These are phyloP conservation scores for Ceratopteris richardii DNA, from an alignment of 75 land plant genomes.

Conservation along the genomic window DNA sequence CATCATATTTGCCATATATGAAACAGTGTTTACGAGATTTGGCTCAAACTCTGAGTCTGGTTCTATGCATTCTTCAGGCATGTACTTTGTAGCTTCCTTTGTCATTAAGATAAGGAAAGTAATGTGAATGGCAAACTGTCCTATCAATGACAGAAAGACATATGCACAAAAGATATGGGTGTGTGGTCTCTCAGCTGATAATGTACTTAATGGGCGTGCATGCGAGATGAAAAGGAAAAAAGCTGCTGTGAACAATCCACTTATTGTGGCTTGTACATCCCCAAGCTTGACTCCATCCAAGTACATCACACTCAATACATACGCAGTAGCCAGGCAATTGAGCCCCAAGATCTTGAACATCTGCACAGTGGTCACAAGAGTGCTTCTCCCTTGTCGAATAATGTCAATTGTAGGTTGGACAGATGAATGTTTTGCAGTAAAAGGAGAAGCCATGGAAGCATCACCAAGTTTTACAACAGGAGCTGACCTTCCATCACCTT, in stretches of 20 bases:
- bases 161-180: slow-evolving; percentile 93
- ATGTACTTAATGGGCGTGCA: slow-evolving; percentile 82
- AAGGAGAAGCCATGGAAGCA: slow-evolving; percentile 99
- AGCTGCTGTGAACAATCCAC: slow-evolving; percentile 91
- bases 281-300: slow-evolving; percentile 99
- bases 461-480: slow-evolving; percentile 93
- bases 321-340: slow-evolving; percentile 96
- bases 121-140: slow-evolving; percentile 89
- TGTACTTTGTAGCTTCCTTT: slow-evolving; percentile 74
- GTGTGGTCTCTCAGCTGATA: slow-evolving; percentile 83
- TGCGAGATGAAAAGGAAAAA: slow-evolving; percentile 97
- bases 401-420: slow-evolving; percentile 90
- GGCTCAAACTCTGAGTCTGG: slow-evolving; percentile 93
- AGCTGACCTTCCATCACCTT: slow-evolving; percentile 72
- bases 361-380: slow-evolving; percentile 96
- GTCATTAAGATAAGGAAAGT: slow-evolving; percentile 71
- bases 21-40: slow-evolving; percentile 94
- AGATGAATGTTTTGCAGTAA: slow-evolving; percentile 97
- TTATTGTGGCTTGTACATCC: slow-evolving; percentile 95
- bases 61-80: slow-evolving; percentile 99
- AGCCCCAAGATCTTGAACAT: slow-evolving; percentile 99
- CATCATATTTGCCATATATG: slow-evolving; percentile 99
- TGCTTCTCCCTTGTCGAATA: slow-evolving; percentile 93
- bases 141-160: slow-evolving; percentile 83
- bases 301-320: slow-evolving; percentile 98